phyloP scores from a whole-genome alignment of 1,139 yeast species.

The Arxiozyma slooffiae region DNA sequence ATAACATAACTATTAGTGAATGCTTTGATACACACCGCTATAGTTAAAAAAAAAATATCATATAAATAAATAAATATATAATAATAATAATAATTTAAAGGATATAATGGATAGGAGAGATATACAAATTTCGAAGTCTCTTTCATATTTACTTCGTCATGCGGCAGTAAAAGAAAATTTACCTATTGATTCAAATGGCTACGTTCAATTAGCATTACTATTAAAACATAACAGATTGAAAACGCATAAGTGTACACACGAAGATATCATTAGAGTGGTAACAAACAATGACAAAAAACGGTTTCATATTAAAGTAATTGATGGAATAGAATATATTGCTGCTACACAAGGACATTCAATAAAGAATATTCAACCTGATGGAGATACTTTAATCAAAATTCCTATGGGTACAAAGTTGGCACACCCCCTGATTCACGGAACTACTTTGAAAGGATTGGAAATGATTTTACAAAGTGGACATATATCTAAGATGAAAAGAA shows the following conservation, averaged over 20 bases:
- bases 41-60: no score
- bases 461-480: slow-evolving; percentile 39
- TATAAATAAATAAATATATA: not conserved
- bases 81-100: not conserved
- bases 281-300: slow-evolving; percentile 59
- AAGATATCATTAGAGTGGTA: slow-evolving; percentile 56
- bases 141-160: slow-evolving; percentile 73
- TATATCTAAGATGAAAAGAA: slow-evolving; percentile 58
- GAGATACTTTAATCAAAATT: slow-evolving; percentile 35
- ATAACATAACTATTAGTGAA: not conserved
- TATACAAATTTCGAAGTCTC: slow-evolving; percentile 54
- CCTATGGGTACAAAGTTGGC: slow-evolving; percentile 33
- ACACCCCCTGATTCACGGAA: slow-evolving; percentile 63
- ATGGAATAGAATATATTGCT: slow-evolving; percentile 42
- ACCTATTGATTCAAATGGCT: slow-evolving; percentile 59
- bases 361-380: slow-evolving; percentile 35
- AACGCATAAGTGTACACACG: slow-evolving; percentile 42
- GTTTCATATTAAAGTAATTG: slow-evolving; percentile 37
- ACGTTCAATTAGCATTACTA: slow-evolving; percentile 43
- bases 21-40: no score
- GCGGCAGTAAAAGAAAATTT: slow-evolving; percentile 68
- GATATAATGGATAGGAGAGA: slow-evolving; percentile 34
- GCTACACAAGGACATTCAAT: slow-evolving; percentile 93
- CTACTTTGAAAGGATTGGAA: slow-evolving; percentile 43
- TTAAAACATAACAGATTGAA: slow-evolving; percentile 52